These are phyloP conservation scores for Petrea volubilis DNA, from an alignment of 257 asterid species.

Conservation along the genomic window DNA sequence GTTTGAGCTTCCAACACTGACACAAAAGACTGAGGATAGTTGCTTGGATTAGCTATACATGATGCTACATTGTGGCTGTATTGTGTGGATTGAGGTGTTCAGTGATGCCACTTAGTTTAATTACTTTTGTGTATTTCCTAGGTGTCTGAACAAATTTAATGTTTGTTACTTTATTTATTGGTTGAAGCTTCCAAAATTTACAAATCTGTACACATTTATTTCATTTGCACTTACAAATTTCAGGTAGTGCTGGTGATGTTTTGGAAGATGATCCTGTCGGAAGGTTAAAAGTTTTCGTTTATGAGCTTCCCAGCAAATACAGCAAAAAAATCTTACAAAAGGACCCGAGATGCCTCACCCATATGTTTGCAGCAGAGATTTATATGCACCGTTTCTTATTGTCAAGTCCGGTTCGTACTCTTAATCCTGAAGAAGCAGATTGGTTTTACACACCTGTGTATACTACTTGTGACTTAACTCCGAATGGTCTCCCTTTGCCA, in stretches of 20 bases:
- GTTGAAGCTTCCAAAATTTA: too few species aligned
- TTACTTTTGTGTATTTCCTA: not conserved
- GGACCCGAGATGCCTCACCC: conserved; percentile 85
- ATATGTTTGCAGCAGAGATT: conserved; percentile 97
- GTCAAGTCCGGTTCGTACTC: conserved; percentile 76
- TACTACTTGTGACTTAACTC: conserved; percentile 80
- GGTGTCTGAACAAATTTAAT: too few species aligned
- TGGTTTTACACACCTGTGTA: conserved; percentile 93
- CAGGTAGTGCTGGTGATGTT: conserved; percentile 97
- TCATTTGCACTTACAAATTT: conserved; percentile 23
- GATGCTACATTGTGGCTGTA: not conserved
- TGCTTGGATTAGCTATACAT: not conserved
- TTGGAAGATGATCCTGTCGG: conserved; percentile 88
- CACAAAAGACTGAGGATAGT: not conserved
- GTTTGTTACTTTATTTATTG: too few species aligned
- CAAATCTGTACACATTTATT: not conserved
- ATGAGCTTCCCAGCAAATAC: conserved; percentile 89
- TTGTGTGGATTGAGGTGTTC: not conserved
- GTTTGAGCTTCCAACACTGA: not conserved
- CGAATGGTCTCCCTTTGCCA: conserved; percentile 88
- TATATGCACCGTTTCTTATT: conserved; percentile 81
- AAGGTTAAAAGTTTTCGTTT: conserved; percentile 73
- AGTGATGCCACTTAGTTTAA: not conserved
- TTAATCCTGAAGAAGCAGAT: conserved; percentile 93
- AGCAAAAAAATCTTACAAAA: conserved; percentile 71